Evolutionary conservation across 1,284 basidiomycete genomes (phyloP).

Genomic region (Cystobasidium slooffiae): DNA sequence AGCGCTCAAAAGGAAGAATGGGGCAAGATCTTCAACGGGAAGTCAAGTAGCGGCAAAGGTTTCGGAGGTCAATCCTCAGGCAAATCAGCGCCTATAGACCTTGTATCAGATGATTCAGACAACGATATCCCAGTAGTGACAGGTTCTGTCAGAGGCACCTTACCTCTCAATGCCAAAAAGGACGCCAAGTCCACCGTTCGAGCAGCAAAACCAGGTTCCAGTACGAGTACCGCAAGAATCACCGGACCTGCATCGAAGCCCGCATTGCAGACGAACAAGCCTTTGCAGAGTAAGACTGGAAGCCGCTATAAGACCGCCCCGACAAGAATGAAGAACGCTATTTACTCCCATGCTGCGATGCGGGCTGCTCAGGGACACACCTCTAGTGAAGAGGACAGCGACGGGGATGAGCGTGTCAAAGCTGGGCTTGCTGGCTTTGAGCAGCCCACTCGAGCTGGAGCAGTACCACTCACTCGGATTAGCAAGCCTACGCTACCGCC

Average conservation of each 20-base stretch:
- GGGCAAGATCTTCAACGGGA: not conserved
- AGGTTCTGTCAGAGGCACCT: not conserved
- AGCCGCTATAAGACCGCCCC: conserved; percentile 27
- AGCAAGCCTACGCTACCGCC: conserved; percentile 48
- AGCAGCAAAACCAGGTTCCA: not conserved
- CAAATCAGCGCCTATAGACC: conserved; percentile 18
- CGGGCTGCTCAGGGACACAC: conserved; percentile 29
- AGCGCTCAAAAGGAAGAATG: conserved; percentile 5
- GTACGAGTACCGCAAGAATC: too few relatives aligned
- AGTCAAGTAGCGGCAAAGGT: conserved; percentile 59
- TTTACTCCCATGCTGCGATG: conserved; percentile 47
- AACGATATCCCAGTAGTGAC: not conserved
- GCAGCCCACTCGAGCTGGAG: not conserved
- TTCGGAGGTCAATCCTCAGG: conserved; percentile 52
- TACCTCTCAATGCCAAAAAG: conserved; percentile 2
- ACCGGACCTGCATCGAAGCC: not conserved
- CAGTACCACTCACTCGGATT: not conserved
- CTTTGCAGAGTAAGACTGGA: not conserved
- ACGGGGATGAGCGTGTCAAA: conserved; percentile 1
- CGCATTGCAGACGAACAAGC: too few relatives aligned
- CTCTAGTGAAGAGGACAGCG: conserved; percentile 36
- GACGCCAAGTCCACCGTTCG: not conserved
- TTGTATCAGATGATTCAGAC: conserved; percentile 5
- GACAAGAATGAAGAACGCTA: conserved; percentile 40
- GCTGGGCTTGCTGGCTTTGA: conserved; percentile 19